These are phyloP conservation scores for Luffa acutangula DNA, from an alignment of 306 rosid species.

Conservation along the genomic window DNA sequence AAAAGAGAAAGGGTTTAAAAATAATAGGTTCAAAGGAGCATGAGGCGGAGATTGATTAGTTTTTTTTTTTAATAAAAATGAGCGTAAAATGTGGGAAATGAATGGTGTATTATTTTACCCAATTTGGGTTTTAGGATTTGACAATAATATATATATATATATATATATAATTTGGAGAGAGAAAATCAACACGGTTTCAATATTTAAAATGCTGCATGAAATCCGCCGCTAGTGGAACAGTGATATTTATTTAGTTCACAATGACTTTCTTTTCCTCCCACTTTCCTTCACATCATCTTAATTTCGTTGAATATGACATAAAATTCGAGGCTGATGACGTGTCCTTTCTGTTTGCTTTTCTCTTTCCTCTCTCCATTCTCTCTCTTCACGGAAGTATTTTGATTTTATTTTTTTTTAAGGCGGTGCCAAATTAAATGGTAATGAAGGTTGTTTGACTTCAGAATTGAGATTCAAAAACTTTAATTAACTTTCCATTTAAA, in stretches of 20 bases:
- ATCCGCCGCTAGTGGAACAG: conserved; percentile 1
- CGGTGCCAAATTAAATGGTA: too few species aligned
- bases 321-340: not conserved
- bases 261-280: not conserved
- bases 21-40: not conserved
- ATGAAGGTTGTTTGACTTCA: too few species aligned
- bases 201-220: not conserved
- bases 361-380: not conserved
- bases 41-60: not conserved
- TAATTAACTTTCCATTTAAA: too few species aligned
- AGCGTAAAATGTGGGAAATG: not conserved
- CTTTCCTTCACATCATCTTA: not conserved
- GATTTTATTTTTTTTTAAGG: too few species aligned
- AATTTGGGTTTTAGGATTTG: not conserved
- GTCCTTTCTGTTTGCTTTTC: not conserved
- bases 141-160: not conserved
- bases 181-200: not conserved
- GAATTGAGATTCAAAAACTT: too few species aligned
- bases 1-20: not conserved
- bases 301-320: not conserved
- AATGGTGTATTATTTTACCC: not conserved
- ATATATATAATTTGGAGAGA: not conserved
- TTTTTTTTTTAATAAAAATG: not conserved
- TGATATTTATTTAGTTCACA: not conserved
- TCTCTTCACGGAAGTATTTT: not conserved